phyloP scores from a whole-genome alignment of 1,139 yeast species.

The Geotrichum klebahnii region DNA sequence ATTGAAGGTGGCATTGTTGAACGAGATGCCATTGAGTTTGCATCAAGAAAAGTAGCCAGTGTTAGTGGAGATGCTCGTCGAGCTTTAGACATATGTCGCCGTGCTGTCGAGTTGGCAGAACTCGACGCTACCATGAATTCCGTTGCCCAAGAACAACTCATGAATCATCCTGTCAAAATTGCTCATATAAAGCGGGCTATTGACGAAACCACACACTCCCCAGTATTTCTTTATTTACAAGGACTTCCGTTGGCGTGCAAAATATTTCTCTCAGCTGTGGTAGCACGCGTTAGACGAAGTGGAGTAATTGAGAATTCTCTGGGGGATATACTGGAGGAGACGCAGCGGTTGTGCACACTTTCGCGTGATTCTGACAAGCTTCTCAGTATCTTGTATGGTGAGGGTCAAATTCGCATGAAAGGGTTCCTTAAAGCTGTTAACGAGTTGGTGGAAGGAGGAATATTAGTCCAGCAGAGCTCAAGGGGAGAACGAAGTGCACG shows the following conservation, averaged over 20 bases:
- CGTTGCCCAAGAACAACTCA: too few relatives aligned
- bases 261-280: conserved; percentile 63
- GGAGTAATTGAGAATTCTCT: conserved; percentile 68
- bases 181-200: conserved; percentile 73
- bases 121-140: conserved; percentile 29
- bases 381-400: conserved; percentile 24
- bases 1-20: conserved; percentile 48
- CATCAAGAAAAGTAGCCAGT: conserved; percentile 89
- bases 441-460: conserved; percentile 75
- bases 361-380: conserved; percentile 31
- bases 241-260: conserved; percentile 67
- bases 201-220: conserved; percentile 73
- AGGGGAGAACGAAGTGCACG: conserved; percentile 64
- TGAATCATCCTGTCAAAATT: conserved; percentile 52
- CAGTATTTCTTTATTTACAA: conserved; percentile 56
- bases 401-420: conserved; percentile 34
- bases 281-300: conserved; percentile 61
- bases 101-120: conserved; percentile 90
- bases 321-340: conserved; percentile 77
- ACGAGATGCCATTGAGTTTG: conserved; percentile 81
- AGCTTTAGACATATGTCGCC: conserved; percentile 79
- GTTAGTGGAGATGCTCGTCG: conserved; percentile 97
- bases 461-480: conserved; percentile 61
- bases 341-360: conserved; percentile 49
- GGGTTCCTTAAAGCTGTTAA: conserved; percentile 54